phyloP scores from a whole-genome alignment of 1,139 yeast genomes.

The Citeromyces siamensis region DNA sequence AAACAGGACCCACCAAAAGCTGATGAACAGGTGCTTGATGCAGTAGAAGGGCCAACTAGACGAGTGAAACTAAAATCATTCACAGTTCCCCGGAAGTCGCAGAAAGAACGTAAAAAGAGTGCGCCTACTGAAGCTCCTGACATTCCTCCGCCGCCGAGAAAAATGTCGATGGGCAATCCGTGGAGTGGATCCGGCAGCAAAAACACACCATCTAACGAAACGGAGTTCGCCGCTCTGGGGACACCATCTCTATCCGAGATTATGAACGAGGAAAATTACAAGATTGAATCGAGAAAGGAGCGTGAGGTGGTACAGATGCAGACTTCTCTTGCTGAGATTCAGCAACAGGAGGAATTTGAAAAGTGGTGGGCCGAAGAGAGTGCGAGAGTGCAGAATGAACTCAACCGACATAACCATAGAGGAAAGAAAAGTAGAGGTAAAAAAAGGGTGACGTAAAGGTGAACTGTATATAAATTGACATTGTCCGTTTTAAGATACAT shows the following conservation, averaged over 20 bases:
- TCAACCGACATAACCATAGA: conserved; percentile 12
- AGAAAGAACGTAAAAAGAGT: conserved; percentile 1
- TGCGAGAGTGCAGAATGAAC: conserved; percentile 37
- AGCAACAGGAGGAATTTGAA: conserved; percentile 70
- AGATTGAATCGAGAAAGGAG: conserved; percentile 5
- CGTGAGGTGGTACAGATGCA: background rate
- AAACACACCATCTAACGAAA: conserved; percentile 1
- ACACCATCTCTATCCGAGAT: conserved; percentile 9
- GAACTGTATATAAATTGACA: too few species aligned
- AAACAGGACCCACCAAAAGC: too few species aligned
- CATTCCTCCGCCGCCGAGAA: background rate
- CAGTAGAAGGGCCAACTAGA: background rate
- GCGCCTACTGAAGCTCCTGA: background rate
- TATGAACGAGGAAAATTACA: conserved; percentile 6
- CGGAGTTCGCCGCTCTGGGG: background rate
- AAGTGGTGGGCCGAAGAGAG: conserved; percentile 77
- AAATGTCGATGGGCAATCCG: background rate
- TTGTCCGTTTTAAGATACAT: too few species aligned
- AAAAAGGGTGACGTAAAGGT: too few species aligned
- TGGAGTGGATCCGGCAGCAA: too few species aligned
- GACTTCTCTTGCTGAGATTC: conserved; percentile 48
- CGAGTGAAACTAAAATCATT: background rate
- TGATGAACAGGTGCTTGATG: too few species aligned
- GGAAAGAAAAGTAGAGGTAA: background rate
- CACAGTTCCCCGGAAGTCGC: background rate